phyloP scores from a whole-genome alignment of 1,284 basidiomycete species.

The Abortiporus biennis region DNA sequence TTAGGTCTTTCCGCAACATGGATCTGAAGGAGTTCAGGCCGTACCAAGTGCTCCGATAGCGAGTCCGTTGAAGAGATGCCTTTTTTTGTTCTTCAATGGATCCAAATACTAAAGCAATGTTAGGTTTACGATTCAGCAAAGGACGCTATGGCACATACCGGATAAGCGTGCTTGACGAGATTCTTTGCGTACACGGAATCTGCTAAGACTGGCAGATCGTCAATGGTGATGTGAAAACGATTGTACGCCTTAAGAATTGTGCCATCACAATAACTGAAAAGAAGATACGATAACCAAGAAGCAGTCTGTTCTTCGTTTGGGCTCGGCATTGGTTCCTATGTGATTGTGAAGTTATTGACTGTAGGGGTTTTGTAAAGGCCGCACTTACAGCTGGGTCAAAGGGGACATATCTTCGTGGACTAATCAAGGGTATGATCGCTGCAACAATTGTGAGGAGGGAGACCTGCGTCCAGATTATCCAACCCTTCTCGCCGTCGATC shows the following conservation, averaged over 20 bases:
- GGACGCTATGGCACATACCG: too few species aligned
- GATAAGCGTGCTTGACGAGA: slow-evolving; percentile 29
- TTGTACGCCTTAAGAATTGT: slow-evolving; percentile 22
- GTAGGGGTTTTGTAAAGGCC: neutral
- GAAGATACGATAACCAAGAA: slow-evolving; percentile 47
- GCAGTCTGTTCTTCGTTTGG: slow-evolving; percentile 66
- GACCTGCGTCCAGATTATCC: slow-evolving; percentile 22
- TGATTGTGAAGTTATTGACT: neutral
- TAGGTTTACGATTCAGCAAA: neutral
- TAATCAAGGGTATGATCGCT: slow-evolving; percentile 33
- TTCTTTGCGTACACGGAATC: slow-evolving; percentile 38
- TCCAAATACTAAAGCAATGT: slow-evolving; percentile 16
- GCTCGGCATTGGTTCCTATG: slow-evolving; percentile 32
- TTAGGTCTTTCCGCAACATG: neutral
- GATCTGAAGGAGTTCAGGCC: neutral
- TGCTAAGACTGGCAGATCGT: slow-evolving; percentile 34
- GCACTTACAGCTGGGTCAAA: slow-evolving; percentile 28
- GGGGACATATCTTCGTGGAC: slow-evolving; percentile 37
- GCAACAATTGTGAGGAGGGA: slow-evolving; percentile 31
- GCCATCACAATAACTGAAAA: slow-evolving; percentile 49
- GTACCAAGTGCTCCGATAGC: neutral
- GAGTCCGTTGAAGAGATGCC: slow-evolving; percentile 10
- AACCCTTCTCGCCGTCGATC: slow-evolving; percentile 27
- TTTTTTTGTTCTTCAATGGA: slow-evolving; percentile 21
- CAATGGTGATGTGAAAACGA: slow-evolving; percentile 18